A percentile compares a stretch with the other conserved stretches of the same genome.
Conservation (phyloP, 2,329 filamentous ascomycete species). For the Nemania abortiva region DNA sequence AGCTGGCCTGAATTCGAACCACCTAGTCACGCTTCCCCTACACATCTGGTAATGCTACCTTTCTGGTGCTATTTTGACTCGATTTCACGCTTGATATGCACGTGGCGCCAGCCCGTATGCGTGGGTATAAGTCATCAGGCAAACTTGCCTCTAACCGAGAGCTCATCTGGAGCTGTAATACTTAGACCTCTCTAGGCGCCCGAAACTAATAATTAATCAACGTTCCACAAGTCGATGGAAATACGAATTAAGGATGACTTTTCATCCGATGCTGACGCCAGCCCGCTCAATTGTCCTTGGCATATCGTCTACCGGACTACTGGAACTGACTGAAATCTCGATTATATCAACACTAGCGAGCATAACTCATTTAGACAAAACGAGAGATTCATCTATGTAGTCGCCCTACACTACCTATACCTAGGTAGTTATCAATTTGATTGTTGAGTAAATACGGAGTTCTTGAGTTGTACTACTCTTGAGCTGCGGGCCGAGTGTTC, state of each 20-base stretch:
- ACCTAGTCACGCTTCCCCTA: neutral
- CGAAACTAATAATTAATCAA: neutral
- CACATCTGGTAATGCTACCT: neutral
- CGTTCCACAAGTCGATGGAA: constrained; percentile 4
- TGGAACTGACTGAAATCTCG: neutral
- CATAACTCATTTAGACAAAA: neutral
- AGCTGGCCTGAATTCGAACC: neutral
- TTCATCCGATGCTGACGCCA: constrained; percentile 22
- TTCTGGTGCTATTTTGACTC: neutral
- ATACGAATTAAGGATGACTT: constrained; percentile 14
- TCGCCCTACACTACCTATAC: neutral
- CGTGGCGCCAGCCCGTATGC: neutral
- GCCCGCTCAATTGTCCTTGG: neutral
- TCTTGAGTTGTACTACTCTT: neutral
- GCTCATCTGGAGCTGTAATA: neutral
- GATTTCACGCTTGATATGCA: neutral
- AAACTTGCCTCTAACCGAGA: neutral
- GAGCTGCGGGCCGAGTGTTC: too few species aligned
- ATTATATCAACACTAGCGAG: neutral
- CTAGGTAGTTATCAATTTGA: neutral
- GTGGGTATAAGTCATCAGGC: constrained; percentile 3
- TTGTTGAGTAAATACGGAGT: neutral
- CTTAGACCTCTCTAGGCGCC: neutral
- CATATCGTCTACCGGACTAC: neutral
- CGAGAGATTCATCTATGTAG: neutral